These are phyloP conservation scores for Saccharomycopsis microspora DNA, from an alignment of 805 yeast species.

Conservation along the genomic window DNA sequence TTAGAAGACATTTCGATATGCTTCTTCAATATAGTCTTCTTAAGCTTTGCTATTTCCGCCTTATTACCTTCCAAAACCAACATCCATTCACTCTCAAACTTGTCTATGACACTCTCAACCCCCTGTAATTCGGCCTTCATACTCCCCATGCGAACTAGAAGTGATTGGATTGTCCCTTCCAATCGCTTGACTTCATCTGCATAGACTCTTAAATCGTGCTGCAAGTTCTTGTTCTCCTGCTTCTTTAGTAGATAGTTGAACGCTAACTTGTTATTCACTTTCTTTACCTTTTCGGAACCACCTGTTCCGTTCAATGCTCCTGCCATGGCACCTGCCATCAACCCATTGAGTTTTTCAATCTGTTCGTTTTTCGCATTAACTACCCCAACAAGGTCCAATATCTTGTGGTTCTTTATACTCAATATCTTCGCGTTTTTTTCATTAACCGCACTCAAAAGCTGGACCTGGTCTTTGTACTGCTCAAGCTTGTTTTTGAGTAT, in stretches of 20 bases:
- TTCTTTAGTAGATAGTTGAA: slow-evolving; percentile 8
- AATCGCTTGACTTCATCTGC: slow-evolving; percentile 9
- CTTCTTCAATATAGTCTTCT: slow-evolving; percentile 9
- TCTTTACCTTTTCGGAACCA: slow-evolving; percentile 1
- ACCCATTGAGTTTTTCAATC: slow-evolving; percentile 1
- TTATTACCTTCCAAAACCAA: neutral
- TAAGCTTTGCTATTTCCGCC: slow-evolving; percentile 4
- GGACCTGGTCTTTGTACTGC: neutral
- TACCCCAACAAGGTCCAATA: slow-evolving; percentile 2
- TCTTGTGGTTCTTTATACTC: slow-evolving; percentile 1
- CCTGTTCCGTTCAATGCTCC: neutral
- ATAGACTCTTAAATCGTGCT: slow-evolving; percentile 4
- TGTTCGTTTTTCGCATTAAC: neutral
- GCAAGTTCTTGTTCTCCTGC: slow-evolving; percentile 10
- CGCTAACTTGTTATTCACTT: slow-evolving; percentile 5
- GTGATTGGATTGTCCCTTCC: neutral
- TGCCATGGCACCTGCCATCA: neutral
- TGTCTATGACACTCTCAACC: neutral
- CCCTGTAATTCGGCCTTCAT: slow-evolving; percentile 1
- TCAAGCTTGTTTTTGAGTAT: neutral
- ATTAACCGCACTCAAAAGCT: neutral
- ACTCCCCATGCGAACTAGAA: slow-evolving; percentile 1
- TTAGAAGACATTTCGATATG: slow-evolving; percentile 6
- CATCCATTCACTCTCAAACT: slow-evolving; percentile 9
- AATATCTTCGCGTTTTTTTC: slow-evolving; percentile 2